Conservation (phyloP, 1,284 basidiomycete genomes). For the Kalmanozyma brasiliensis region DNA sequence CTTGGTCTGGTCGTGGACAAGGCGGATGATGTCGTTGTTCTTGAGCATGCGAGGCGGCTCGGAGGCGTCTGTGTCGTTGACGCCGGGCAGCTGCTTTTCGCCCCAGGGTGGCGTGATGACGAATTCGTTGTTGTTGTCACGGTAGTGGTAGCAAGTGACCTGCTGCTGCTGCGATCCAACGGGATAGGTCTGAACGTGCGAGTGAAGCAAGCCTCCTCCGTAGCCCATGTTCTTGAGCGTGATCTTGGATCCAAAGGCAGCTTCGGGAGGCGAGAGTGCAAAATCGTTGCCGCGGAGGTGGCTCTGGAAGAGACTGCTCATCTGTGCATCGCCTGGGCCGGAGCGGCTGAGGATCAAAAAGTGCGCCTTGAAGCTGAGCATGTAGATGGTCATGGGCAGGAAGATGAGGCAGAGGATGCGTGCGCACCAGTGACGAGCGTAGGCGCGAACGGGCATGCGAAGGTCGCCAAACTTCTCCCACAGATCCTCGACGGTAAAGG, state of each 20-base stretch:
- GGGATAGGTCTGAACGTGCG: slow-evolving; percentile 93
- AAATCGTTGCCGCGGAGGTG: slow-evolving; percentile 95
- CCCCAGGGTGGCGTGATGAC: slow-evolving; percentile 83
- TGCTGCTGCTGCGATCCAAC: slow-evolving; percentile 94
- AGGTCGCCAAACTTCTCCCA: slow-evolving; percentile 99
- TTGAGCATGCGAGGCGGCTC: slow-evolving; percentile 74
- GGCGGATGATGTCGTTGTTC: slow-evolving; percentile 82
- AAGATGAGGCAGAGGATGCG: slow-evolving; percentile 86
- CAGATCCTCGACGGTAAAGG: slow-evolving; percentile 96
- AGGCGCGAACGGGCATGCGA: slow-evolving; percentile 85
- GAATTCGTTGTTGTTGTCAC: slow-evolving; percentile 97
- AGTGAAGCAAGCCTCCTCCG: slow-evolving; percentile 94
- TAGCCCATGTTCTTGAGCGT: slow-evolving; percentile 98
- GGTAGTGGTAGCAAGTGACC: slow-evolving; percentile 99
- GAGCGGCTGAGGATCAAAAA: slow-evolving; percentile 93
- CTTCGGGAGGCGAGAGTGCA: slow-evolving; percentile 73
- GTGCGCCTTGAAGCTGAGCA: slow-evolving; percentile 93
- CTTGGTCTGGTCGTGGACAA: slow-evolving; percentile 82
- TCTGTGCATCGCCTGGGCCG: slow-evolving; percentile 95
- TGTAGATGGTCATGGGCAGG: slow-evolving; percentile 89
- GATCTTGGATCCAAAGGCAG: slow-evolving; percentile 88
- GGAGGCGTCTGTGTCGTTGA: slow-evolving; percentile 39
- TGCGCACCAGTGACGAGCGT: slow-evolving; percentile 90
- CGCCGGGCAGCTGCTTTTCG: slow-evolving; percentile 62
- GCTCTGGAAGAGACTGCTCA: slow-evolving; percentile 99